A percentile compares a stretch with the other conserved stretches of the same genome.
These are phyloP conservation scores for Peniophora sp. DNA, from an alignment of 1,284 basidiomycete species.

Conservation along the genomic window DNA sequence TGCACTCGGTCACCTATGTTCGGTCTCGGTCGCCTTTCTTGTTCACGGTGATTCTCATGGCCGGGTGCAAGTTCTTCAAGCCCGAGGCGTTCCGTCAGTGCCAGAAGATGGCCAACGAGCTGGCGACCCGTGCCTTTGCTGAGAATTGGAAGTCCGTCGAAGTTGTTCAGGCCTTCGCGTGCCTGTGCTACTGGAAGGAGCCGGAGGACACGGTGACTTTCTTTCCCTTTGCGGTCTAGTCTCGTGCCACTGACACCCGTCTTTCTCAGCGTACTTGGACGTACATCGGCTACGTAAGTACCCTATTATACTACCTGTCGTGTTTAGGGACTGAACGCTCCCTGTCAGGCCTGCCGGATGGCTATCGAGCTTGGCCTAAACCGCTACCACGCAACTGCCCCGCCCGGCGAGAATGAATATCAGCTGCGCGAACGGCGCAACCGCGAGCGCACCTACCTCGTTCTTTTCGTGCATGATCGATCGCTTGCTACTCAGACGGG, in stretches of 20 bases:
- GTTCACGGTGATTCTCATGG: conserved; percentile 77
- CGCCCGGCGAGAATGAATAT: conserved; percentile 50
- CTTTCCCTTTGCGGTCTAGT: conserved; percentile 6
- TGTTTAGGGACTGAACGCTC: conserved; percentile 8
- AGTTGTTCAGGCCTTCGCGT: conserved; percentile 77
- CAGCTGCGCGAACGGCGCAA: conserved; percentile 70
- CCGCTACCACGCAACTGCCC: conserved; percentile 47
- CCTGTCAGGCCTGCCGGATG: conserved; percentile 70
- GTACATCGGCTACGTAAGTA: conserved; percentile 71
- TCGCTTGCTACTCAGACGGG: conserved; percentile 79
- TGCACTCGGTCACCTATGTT: conserved; percentile 70
- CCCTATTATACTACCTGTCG: conserved; percentile 10
- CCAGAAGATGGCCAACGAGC: conserved; percentile 61
- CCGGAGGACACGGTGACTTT: conserved; percentile 64
- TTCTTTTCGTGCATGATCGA: conserved; percentile 76
- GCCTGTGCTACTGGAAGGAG: conserved; percentile 83
- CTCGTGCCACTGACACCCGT: not conserved
- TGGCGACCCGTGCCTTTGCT: conserved; percentile 67
- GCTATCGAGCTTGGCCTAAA: conserved; percentile 75
- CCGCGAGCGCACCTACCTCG: conserved; percentile 74
- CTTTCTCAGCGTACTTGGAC: conserved; percentile 64
- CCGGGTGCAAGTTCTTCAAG: conserved; percentile 79
- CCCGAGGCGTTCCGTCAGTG: conserved; percentile 59
- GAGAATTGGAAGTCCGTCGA: conserved; percentile 74
- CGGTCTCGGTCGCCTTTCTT: conserved; percentile 70